Evolutionary conservation across 2,329 filamentous ascomycete genomes (phyloP).

Genomic region (Alternaria hordeiaustralica): DNA sequence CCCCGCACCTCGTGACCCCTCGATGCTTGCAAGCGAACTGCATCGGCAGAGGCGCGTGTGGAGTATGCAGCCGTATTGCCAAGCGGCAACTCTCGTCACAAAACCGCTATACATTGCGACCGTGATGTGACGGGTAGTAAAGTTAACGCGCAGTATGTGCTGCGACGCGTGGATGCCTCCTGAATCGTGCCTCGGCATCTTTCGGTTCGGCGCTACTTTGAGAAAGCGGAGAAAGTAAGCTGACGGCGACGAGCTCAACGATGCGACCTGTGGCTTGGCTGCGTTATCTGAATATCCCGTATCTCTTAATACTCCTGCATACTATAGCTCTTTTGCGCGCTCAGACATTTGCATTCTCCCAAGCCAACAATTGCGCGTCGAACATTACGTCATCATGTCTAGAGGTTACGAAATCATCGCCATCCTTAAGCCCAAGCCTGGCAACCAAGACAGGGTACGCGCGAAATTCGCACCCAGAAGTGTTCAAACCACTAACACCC

Average conservation of each 20-base stretch:
- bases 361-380: background rate
- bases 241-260: background rate
- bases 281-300: background rate
- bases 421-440: constrained; percentile 38
- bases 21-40: too few species aligned
- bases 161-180: background rate
- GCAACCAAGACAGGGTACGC: constrained; percentile 40
- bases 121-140: constrained; percentile 1
- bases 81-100: constrained; percentile 1
- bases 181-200: constrained; percentile 30
- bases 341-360: background rate
- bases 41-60: background rate
- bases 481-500: background rate
- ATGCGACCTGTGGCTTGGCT: background rate
- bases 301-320: background rate
- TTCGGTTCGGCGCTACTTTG: constrained; percentile 20
- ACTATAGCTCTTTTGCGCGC: background rate
- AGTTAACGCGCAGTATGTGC: constrained; percentile 25
- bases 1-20: too few species aligned
- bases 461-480: background rate
- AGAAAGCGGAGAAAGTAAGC: constrained; percentile 13
- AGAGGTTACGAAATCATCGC: constrained; percentile 39
- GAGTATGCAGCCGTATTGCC: too few species aligned
- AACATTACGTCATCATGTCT: constrained; percentile 18
- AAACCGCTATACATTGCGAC: background rate